These are phyloP conservation scores for Fusarium citri DNA, from an alignment of 2,329 filamentous ascomycete species.

Conservation along the genomic window DNA sequence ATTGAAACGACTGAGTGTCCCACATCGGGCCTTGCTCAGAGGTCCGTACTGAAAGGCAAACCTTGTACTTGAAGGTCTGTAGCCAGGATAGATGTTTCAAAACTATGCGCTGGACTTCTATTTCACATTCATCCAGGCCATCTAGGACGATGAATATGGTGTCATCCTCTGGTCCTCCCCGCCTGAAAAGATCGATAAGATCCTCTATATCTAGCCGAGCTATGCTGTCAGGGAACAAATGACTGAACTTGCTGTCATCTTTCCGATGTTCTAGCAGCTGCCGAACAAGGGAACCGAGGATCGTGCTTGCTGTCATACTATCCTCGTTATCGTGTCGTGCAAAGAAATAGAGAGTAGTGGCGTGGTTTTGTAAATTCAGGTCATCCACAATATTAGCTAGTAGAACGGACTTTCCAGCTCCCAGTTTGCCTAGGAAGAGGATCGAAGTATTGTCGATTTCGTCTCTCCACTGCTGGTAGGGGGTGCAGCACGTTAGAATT, in stretches of 20 bases:
- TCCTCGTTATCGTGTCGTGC: slow-evolving; percentile 47
- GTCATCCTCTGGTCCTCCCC: too few species aligned
- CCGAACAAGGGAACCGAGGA: slow-evolving; percentile 50
- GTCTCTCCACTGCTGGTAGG: too few species aligned
- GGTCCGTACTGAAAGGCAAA: background rate
- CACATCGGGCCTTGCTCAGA: background rate
- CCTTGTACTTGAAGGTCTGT: background rate
- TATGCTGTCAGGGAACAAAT: background rate
- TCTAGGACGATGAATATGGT: slow-evolving; percentile 9
- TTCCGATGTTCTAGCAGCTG: slow-evolving; percentile 46
- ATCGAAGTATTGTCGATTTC: slow-evolving; percentile 41
- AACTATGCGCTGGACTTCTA: background rate
- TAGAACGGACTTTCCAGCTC: slow-evolving; percentile 59
- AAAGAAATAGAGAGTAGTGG: slow-evolving; percentile 53
- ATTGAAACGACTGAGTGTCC: background rate
- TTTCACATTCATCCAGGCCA: slow-evolving; percentile 35
- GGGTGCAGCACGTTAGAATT: slow-evolving; percentile 4
- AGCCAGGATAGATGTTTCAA: fast-evolving
- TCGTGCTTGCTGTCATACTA: slow-evolving; percentile 44
- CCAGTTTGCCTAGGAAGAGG: slow-evolving; percentile 54
- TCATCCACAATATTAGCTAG: slow-evolving; percentile 58
- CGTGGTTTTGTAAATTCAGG: too few species aligned
- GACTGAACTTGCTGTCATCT: fast-evolving
- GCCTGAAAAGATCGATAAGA: background rate
- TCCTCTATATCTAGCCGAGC: background rate